Evolutionary conservation across 208 protist genomes (phyloP), one percentile per base, ranked within the genome.

Genomic region (Crithidia bombi): DNA sequence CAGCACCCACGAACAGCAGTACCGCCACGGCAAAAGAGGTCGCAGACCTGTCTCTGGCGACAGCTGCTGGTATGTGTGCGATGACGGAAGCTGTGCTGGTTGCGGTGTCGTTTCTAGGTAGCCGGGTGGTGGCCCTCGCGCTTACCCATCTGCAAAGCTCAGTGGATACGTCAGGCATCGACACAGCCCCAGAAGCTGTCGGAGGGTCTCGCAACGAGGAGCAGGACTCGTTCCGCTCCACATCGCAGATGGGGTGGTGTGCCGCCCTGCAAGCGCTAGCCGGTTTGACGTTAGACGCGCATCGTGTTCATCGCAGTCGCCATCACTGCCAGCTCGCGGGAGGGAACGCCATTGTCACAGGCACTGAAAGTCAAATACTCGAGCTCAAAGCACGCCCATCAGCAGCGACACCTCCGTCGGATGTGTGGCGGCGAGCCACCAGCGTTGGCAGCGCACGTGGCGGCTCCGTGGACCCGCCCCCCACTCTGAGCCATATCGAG

Each of bases 81-180:
- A 19, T 70, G 19, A 65, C 64, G 11, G 70, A 76, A 47, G 70
- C 70, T 9, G 5, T 76, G 46, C 21, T 76, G 21, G 70, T 76
- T 12, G 55, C 38, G 7, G 64, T 51, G 30, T 64, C 70, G 15
- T 69, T 59, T 25, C n/a, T 76, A n/a, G 70, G 63, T 19, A 65
- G 63, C 14, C 41, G 63, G 17, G 63, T 56, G 4, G 33, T 70
- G 36, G 70, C 70, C 19, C 39, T 56, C 21, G 55, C 55, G 15
- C 43, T 70, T 36, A 36, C 35, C 0, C 57, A 9, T 5, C 17
- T 63, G 3, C 57, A 61, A 7, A 38, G 36, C 5, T 47, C 55
- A 12, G 26, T 33, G 36, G 2, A 5, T 11, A 23, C 15, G 2
- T 9, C 23, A 11, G 26, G 3, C 23, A 35, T 19, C 5, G 46